Percentiles rank a stretch among this genome's conserved stretches.
phyloP scores from a whole-genome alignment of 2,329 filamentous ascomycete genomes.

The Myriosclerotinia scirpicola region DNA sequence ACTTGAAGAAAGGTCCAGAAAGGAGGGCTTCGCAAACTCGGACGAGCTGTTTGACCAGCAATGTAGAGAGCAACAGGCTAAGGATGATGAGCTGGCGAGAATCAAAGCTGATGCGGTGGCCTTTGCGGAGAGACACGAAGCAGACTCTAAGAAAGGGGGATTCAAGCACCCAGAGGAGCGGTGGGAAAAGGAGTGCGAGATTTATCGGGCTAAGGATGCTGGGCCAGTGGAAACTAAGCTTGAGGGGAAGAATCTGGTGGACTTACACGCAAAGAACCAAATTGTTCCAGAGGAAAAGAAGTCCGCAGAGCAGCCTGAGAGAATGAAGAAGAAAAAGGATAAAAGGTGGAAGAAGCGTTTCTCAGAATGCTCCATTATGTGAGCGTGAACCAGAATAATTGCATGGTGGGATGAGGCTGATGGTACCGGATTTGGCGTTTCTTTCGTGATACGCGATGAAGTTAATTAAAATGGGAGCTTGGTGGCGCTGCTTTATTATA shows the following conservation, averaged over 20 bases:
- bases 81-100: not conserved
- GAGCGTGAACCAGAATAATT: not conserved
- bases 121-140: not conserved
- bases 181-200: slow-evolving; percentile 8
- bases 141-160: not conserved
- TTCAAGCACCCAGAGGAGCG: not conserved
- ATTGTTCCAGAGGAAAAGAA: too few species aligned
- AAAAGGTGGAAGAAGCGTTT: too few species aligned
- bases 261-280: rapidly evolving
- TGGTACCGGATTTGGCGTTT: not conserved
- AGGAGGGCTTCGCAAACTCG: not conserved
- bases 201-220: not conserved
- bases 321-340: too few species aligned
- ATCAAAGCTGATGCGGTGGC: too few species aligned
- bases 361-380: not conserved
- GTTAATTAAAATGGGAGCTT: too few species aligned
- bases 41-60: not conserved
- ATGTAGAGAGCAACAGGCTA: not conserved
- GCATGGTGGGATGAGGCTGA: not conserved
- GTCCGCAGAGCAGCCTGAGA: too few species aligned
- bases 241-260: too few species aligned
- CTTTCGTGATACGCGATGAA: not conserved
- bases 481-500: not conserved
- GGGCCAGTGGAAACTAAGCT: not conserved
- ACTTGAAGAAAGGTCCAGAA: not conserved